Evolutionary conservation across 768 basidiomycete genomes (phyloP).

Genomic region (Termitomyces sp.): DNA sequence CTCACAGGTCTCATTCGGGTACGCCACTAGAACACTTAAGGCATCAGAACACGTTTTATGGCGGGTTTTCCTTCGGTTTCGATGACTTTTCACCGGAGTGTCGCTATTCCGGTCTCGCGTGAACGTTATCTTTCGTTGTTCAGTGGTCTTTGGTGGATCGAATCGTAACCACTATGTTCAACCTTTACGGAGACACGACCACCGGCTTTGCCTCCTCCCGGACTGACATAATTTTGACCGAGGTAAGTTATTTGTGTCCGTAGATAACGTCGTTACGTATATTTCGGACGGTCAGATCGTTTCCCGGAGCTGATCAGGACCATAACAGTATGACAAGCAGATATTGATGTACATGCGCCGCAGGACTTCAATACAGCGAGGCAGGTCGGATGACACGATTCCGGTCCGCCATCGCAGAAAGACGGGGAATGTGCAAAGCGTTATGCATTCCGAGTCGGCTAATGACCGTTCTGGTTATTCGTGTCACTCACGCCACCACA

Average conservation of each 20-base stretch:
- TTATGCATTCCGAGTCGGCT: not conserved
- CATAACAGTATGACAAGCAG: not conserved
- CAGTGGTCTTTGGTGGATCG: not conserved
- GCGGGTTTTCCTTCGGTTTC: conserved; percentile 4
- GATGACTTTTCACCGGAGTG: not conserved
- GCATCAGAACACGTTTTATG: not conserved
- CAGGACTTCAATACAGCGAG: conserved; percentile 3
- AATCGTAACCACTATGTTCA: not conserved
- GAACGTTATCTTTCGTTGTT: not conserved
- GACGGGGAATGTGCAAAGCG: not conserved
- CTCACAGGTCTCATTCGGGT: not conserved
- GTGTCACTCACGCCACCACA: not conserved
- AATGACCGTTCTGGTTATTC: conserved; percentile 1
- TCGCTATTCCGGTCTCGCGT: not conserved
- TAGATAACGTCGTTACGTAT: not conserved
- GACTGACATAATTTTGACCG: no score
- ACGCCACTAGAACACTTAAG: conserved; percentile 1
- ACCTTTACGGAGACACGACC: conserved; percentile 3
- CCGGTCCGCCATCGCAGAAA: not conserved
- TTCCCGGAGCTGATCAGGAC: not conserved
- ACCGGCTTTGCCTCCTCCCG: conserved; percentile 1
- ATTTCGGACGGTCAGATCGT: not conserved
- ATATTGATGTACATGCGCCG: not conserved
- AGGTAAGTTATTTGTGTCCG: conserved; percentile 2
- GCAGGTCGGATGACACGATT: conserved; percentile 6